Evolutionary conservation across 202 grass and related monocot genomes (phyloP), one percentile per base, ranked within the genome.

Genomic region (Zizania palustris): DNA sequence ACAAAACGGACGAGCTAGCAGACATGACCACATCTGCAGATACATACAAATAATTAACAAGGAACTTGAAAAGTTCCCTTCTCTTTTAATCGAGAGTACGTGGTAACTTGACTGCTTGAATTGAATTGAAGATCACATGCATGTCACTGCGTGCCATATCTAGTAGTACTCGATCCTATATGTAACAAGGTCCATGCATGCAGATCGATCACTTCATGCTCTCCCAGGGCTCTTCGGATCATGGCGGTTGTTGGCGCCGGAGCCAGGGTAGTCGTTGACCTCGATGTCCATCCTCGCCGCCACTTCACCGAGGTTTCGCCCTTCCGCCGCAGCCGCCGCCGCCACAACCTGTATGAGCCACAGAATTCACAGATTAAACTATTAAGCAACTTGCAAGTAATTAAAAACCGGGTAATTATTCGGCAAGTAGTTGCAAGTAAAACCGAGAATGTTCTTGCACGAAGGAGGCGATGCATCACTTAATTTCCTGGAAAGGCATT

Each of bases 211-310:
- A 3, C 3, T 35, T 80, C 58, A 87, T 38, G 74, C 61, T 87
- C 92, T 87, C 28, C 92, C 92, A 0, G 92, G 88, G 63, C 77
- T 85, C 59, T 73, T 85, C 2, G 92, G 92, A 9, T 95, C 92
- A 16, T 95, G 92, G 21, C 89, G 89, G 48, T 85, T 87, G 76
- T 91, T 95, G 48, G 92, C 92, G 28, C 92, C 86, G 15, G 92
- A 95, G 7, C 92, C 89, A 18, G 89, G 92, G 73, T 95, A 95
- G 54, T 95, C 92, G 51, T 95, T 89, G 38, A 85, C 44, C 73
- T 91, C 92, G 59, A 95, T 89, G 71, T 39, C 81, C 83, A 89
- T 95, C 76, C 89, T 86, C 20, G 76, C 69, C 42, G 74, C 85
- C 72, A 56, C 78, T 60, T 62, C 89, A 34, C 66, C 71, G 16